phyloP scores from a whole-genome alignment of 164 flowering plant genomes.

The Echeveria elegans region DNA sequence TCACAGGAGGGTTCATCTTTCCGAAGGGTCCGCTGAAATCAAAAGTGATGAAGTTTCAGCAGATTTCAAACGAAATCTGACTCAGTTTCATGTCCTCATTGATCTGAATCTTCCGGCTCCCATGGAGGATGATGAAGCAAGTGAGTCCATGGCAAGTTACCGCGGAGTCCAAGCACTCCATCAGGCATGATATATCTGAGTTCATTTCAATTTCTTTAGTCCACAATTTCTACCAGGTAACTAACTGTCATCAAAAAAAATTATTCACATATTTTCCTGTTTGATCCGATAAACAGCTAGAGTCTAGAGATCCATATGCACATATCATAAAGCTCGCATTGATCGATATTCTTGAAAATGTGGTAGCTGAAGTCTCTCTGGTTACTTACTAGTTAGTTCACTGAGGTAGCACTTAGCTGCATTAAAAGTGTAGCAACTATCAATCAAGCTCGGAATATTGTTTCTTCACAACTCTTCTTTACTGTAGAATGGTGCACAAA shows the following conservation, averaged over 20 bases:
- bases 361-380: neutral
- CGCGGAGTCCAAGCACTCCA: neutral
- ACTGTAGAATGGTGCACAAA: conserved; percentile 1
- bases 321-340: neutral
- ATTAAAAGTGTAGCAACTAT: neutral
- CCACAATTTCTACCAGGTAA: neutral
- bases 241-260: neutral
- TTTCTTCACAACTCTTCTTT: neutral
- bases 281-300: neutral
- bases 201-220: neutral
- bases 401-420: neutral
- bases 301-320: neutral
- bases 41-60: conserved; percentile 14
- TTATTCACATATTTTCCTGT: neutral
- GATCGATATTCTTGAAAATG: neutral
- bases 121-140: conserved; percentile 28
- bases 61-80: conserved; percentile 19
- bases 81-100: conserved; percentile 26
- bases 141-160: neutral
- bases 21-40: conserved; percentile 24
- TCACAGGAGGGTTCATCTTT: conserved; percentile 61
- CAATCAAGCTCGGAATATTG: neutral
- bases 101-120: conserved; percentile 73
- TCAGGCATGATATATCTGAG: conserved; percentile 13
- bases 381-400: neutral